These are phyloP conservation scores for Cantharellus cinnabarinus DNA, from an alignment of 768 basidiomycete genomes.

Conservation along the genomic window DNA sequence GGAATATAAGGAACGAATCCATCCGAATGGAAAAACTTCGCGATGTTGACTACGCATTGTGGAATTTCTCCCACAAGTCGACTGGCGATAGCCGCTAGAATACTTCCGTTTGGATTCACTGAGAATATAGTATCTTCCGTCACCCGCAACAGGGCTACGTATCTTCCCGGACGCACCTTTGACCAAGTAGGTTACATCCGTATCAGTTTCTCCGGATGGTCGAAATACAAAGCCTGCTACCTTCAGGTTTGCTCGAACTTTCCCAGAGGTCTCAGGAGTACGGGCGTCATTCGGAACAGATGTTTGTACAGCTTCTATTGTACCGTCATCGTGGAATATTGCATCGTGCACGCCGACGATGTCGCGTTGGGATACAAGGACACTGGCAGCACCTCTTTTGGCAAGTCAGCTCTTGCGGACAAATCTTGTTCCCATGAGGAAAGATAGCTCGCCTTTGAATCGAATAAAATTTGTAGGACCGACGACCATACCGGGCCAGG, in stretches of 20 bases:
- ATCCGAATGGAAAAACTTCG: neutral
- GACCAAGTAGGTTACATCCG: conserved; percentile 6
- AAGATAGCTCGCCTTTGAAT: conserved; percentile 5
- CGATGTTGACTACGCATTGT: neutral
- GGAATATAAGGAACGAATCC: neutral
- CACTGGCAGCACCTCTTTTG: conserved; percentile 3
- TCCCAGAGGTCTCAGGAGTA: conserved; percentile 5
- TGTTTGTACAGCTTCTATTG: conserved; percentile 7
- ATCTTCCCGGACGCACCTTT: conserved; percentile 4
- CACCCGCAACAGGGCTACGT: neutral
- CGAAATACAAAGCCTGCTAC: conserved; percentile 6
- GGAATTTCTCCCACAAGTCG: conserved; percentile 5
- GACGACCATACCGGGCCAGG: neutral
- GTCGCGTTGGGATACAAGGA: conserved; percentile 6
- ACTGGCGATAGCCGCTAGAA: conserved; percentile 4
- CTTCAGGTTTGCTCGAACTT: conserved; percentile 9
- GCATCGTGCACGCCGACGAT: conserved; percentile 8
- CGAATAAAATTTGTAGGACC: conserved; percentile 5
- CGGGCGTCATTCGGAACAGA: conserved; percentile 6
- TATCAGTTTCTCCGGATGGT: conserved; percentile 1
- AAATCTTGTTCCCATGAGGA: neutral
- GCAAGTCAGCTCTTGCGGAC: neutral
- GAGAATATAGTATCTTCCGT: neutral
- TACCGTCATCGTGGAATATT: conserved; percentile 3
- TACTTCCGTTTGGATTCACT: conserved; percentile 9